Base-by-base conservation (phyloP, 768 basidiomycete genomes). In the Rhizopogon vinicolor region DNA sequence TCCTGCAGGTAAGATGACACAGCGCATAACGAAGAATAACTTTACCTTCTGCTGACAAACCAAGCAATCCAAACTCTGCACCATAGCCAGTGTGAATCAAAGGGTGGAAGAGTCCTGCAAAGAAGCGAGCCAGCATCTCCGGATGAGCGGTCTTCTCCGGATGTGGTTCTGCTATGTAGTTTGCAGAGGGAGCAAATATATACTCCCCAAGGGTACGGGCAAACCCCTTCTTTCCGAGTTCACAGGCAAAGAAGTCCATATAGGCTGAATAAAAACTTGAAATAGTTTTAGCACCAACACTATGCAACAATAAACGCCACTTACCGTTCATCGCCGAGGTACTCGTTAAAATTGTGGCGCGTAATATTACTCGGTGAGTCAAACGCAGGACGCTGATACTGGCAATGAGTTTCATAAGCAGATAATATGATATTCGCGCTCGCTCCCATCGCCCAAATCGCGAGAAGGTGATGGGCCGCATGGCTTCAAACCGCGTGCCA, bases 51-150 rank as follows among this genome's bases (percentile, higher is more conserved):
- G 80, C 81, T 2, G 81, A 66, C 45, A 86, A 65, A 0, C 85
- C 87, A 7, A 80, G 76, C 19, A 85, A 54, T 13, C 75, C 73
- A 56, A 87, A 87, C 64, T 89, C 87, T 3, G 78, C 66, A 3
- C 85, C 86, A 65, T 81, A 80, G 13, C 84, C 86, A 3, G 71
- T 60, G 60, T 88, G 84, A 44, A 89, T 87, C 41, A 87, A 53
- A 0, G 87, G 82, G 60, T 90, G 87, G 5, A 89, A 28, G 7
- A 86, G 62, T 2, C 83, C 85, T 1, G 74, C 74, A 14, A 85
- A 39, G 58, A 84, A 77, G 10, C 86, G 78, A 43, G 73, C 75
- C 13, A 88, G 61, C 83, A 89, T 84, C 56, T 75, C 64, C 7
- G 79, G 79, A 19, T 76, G 70, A 18, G 5, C 14, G 14, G 65